Percentiles rank a stretch among this genome's conserved stretches.
Evolutionary conservation across 352 stramenopile species (phyloP).

Genomic region (Pythium phragmitis): DNA sequence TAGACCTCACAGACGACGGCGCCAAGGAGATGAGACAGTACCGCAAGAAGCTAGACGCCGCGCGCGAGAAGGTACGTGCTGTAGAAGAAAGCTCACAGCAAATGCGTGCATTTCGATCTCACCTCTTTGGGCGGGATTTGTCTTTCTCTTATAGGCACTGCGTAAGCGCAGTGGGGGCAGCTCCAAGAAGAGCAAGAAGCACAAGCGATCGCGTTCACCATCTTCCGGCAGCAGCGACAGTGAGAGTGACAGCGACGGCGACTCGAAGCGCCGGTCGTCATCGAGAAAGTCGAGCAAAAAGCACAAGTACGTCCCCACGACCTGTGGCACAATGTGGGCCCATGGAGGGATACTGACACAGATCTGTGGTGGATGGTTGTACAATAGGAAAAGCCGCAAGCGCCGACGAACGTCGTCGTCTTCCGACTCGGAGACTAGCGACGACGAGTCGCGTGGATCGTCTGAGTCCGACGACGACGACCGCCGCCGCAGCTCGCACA

Average conservation of each 20-base stretch:
- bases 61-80: conserved; percentile 75
- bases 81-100: neutral
- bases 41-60: conserved; percentile 89
- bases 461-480: conserved; percentile 29
- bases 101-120: neutral
- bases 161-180: conserved; percentile 50
- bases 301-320: conserved; percentile 50
- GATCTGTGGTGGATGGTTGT: neutral
- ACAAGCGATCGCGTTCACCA: conserved; percentile 57
- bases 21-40: conserved; percentile 95
- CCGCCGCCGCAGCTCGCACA: conserved; percentile 18
- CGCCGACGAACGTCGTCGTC: conserved; percentile 47
- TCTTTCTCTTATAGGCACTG: conserved; percentile 38
- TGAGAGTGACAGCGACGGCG: conserved; percentile 46
- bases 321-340: neutral
- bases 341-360: neutral
- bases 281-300: conserved; percentile 65
- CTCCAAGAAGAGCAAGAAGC: conserved; percentile 82
- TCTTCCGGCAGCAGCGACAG: conserved; percentile 45
- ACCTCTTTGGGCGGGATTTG: too few relatives aligned
- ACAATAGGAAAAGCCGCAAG: conserved; percentile 46
- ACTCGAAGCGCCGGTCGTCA: conserved; percentile 42
- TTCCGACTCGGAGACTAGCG: conserved; percentile 43
- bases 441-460: conserved; percentile 25
- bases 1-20: conserved; percentile 85